These are phyloP conservation scores for Vanrija pseudolonga DNA, from an alignment of 1,284 basidiomycete genomes.

Conservation along the genomic window DNA sequence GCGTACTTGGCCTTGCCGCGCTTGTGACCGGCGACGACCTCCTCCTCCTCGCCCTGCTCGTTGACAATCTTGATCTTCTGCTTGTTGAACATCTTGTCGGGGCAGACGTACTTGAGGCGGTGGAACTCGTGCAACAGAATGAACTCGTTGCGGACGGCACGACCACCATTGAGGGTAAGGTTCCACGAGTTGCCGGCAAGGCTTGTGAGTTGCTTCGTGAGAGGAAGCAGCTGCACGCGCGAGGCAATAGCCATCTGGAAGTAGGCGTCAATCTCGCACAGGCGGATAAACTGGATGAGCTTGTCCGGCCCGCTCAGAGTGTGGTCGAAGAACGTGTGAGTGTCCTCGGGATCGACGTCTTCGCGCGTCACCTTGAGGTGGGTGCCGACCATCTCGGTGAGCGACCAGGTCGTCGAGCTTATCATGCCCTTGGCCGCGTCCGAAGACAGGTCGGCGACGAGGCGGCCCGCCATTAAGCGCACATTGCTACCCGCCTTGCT, in stretches of 20 bases:
- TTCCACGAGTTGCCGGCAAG: constrained; percentile 99
- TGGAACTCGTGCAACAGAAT: constrained; percentile 99
- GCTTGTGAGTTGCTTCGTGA: constrained; percentile 92
- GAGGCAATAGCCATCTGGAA: constrained; percentile 92
- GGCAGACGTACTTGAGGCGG: constrained; percentile 89
- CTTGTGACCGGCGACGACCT: constrained; percentile 58
- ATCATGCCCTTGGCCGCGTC: constrained; percentile 96
- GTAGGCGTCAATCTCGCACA: constrained; percentile 90
- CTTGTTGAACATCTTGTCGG: constrained; percentile 79
- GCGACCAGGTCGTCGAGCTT: constrained; percentile 91
- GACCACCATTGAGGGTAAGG: constrained; percentile 89
- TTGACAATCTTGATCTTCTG: constrained; percentile 52
- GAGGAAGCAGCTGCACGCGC: constrained; percentile 81
- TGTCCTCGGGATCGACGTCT: constrained; percentile 95
- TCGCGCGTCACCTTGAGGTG: constrained; percentile 80
- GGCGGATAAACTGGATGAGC: constrained; percentile 80
- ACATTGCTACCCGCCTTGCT: constrained; percentile 81
- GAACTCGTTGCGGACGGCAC: constrained; percentile 98
- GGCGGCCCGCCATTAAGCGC: constrained; percentile 75
- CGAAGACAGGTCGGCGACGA: constrained; percentile 88
- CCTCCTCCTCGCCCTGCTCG: constrained; percentile 56
- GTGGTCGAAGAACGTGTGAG: constrained; percentile 83
- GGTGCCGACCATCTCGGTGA: constrained; percentile 93
- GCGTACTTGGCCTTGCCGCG: constrained; percentile 93
- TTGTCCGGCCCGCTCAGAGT: constrained; percentile 71